Base-by-base conservation (phyloP, 2,329 filamentous ascomycete genomes). In the Orbilia quercus region DNA sequence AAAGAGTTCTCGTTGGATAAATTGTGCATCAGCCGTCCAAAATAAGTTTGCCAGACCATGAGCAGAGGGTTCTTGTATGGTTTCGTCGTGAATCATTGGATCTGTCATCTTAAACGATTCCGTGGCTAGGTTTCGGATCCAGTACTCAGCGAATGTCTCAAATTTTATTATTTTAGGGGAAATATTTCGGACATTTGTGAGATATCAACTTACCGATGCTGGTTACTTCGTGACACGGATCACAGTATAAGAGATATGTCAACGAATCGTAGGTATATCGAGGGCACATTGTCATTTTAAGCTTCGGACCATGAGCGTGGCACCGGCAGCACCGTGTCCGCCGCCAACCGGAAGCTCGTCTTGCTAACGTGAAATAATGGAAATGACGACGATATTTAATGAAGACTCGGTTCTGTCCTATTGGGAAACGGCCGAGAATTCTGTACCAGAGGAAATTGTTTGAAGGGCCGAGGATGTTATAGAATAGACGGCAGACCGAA, bases 401-500 rank as follows among this genome's bases (percentile, higher is more conserved):
- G 16, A 60, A 60, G 25, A 47, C 47, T 7, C 28, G 34, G 2
- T 34, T 16, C n/a, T 60, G 48, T 4, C 28, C 44, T 7, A 60
- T 9, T 1, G 38, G 25, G 12, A 60, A 60, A 6, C 44, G 31
- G 3, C 57, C 57, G 11, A 42, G 18, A 3, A 60, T 25, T 60
- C 23, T 14, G 18, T 50, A 60, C 42, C 57, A 60, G 2, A 60
- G 44, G 22, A 60, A 48, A 50, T 60, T 60, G 20, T 60, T 60
- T 1, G 57, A 38, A 14, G 44, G 57, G 4, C 57, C 57, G 34
- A 60, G 48, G 6, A 11, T 60, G 9, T 28, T 12, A 18, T 48
- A 50, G n/a, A 60, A 25, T 18, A 36, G 22, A 14, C 28, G 18
- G 7, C 47, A 48, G 5, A n/a, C 14, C 12, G 12, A n/a, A 25